Base-by-base conservation (phyloP, 179 eudicot genomes). In the Silene vulgaris region DNA sequence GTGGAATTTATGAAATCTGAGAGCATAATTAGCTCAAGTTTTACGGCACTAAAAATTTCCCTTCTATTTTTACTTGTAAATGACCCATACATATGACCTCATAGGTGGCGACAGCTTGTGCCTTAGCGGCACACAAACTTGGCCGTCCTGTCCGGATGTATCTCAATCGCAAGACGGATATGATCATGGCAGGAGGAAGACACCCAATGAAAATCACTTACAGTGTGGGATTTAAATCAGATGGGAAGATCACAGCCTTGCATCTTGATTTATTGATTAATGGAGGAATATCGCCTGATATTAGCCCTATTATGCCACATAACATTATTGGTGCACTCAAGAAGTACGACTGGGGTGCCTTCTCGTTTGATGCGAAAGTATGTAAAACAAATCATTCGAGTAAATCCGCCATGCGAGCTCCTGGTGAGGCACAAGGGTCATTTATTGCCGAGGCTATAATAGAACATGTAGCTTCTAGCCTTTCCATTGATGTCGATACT, bases 101-200 rank as follows among this genome's bases (percentile, higher is more conserved):
- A 4, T 79, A 93, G 98, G 84, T 90, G 72, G 92, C 98, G 35
- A 74, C 97, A 73, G 94, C 92, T 54, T 93, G 97, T 79, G 98
- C 98, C 35, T 88, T 93, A 79, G 98, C 97, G 65, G 97, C 98
- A 30, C 77, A 87, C 61, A 92, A 80, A 61, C 85, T 93, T 82
- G 79, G 78, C 14, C 88, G 89, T 62, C 96, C 98, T 5, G 98
- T 91, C 29, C 81, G 96, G 65, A 85, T 82, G 57, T 90, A 93
- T 77, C 72, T 91, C 20, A 87, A 89, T 30, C 96, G 97, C 43
- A 91, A 89, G 85, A 90, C 93, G 2, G 98, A 93, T 76, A 91
- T 90, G 97, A 86, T 91, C 77, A 86, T 86, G 86, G 86, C 90
- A 32, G 98, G 97, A 83, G 98, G 98, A 82, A 84, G 98, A 73